Evolutionary conservation across 306 rosid genomes (phyloP).

Genomic region (Casuarina equisetifolia): DNA sequence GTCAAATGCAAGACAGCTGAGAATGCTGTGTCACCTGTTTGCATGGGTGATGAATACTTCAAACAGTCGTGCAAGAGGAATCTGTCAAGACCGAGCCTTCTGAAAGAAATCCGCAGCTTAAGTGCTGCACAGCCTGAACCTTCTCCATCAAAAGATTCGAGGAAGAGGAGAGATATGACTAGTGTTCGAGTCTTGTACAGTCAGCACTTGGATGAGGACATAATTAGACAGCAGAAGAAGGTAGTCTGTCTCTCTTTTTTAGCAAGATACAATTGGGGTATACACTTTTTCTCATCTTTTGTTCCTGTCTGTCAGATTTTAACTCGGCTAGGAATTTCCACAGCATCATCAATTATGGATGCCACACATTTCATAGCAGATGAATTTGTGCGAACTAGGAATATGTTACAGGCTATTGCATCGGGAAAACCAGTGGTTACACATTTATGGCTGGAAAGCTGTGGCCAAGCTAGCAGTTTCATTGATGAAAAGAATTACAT

Average conservation of each 20-base stretch:
- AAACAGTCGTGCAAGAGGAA: slow-evolving; percentile 52
- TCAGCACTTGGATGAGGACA: slow-evolving; percentile 68
- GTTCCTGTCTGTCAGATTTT: slow-evolving; percentile 52
- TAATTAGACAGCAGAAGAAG: slow-evolving; percentile 86
- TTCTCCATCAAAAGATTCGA: slow-evolving; percentile 57
- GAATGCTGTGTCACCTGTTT: slow-evolving; percentile 68
- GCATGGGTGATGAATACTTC: slow-evolving; percentile 79
- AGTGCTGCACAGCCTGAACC: slow-evolving; percentile 40
- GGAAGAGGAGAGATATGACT: slow-evolving; percentile 81
- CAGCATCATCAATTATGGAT: slow-evolving; percentile 66
- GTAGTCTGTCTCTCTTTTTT: slow-evolving; percentile 37
- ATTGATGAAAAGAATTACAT: slow-evolving; percentile 80
- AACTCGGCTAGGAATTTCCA: slow-evolving; percentile 66
- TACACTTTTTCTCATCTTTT: slow-evolving; percentile 29
- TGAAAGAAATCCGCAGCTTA: slow-evolving; percentile 69
- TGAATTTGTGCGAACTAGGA: slow-evolving; percentile 84
- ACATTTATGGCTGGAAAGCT: slow-evolving; percentile 89
- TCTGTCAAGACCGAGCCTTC: slow-evolving; percentile 37
- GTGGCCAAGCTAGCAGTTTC: slow-evolving; percentile 91
- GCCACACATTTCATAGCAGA: slow-evolving; percentile 95
- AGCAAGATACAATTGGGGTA: slow-evolving; percentile 15
- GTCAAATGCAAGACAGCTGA: slow-evolving; percentile 49
- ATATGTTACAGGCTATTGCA: slow-evolving; percentile 94
- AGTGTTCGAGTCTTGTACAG: slow-evolving; percentile 80
- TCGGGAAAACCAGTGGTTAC: slow-evolving; percentile 87